phyloP scores from a whole-genome alignment of 1,284 basidiomycete species.

The Marasmius sp. region DNA sequence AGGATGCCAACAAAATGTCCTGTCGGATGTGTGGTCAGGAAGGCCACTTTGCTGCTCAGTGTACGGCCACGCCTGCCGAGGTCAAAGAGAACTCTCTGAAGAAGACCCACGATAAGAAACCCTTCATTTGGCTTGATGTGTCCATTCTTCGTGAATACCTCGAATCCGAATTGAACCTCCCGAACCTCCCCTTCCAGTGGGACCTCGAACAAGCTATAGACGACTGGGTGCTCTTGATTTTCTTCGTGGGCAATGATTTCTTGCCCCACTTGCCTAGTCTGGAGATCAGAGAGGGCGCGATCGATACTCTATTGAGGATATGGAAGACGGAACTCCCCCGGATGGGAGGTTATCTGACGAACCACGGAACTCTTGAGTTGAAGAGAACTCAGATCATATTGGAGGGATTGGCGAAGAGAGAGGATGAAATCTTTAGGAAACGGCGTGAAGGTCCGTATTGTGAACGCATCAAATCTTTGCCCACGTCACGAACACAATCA shows the following conservation, averaged over 20 bases:
- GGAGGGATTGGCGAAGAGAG: slow-evolving; percentile 87
- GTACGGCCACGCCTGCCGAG: slow-evolving; percentile 54
- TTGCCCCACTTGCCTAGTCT: slow-evolving; percentile 96
- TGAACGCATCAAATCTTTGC: slow-evolving; percentile 12
- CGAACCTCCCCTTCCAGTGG: slow-evolving; percentile 83
- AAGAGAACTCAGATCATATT: slow-evolving; percentile 90
- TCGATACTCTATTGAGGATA: slow-evolving; percentile 93
- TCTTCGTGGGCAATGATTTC: slow-evolving; percentile 99
- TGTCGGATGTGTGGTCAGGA: slow-evolving; percentile 93
- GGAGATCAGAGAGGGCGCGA: slow-evolving; percentile 98
- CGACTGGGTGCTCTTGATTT: slow-evolving; percentile 99
- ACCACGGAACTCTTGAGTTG: slow-evolving; percentile 90
- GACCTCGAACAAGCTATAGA: slow-evolving; percentile 96
- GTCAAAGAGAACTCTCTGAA: slow-evolving; percentile 54
- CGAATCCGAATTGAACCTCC: slow-evolving; percentile 89
- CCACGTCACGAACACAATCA: neutral
- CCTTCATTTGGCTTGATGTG: slow-evolving; percentile 99
- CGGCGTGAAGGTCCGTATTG: slow-evolving; percentile 82
- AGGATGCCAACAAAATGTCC: slow-evolving; percentile 71
- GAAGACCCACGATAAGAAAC: slow-evolving; percentile 84
- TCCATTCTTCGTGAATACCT: slow-evolving; percentile 95
- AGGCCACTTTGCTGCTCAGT: slow-evolving; percentile 94
- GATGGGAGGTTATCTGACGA: slow-evolving; percentile 97
- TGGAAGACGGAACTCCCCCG: slow-evolving; percentile 92
- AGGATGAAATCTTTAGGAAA: slow-evolving; percentile 94